phyloP scores from a whole-genome alignment of 2,329 filamentous ascomycete species.

The Colletotrichum limetticola region DNA sequence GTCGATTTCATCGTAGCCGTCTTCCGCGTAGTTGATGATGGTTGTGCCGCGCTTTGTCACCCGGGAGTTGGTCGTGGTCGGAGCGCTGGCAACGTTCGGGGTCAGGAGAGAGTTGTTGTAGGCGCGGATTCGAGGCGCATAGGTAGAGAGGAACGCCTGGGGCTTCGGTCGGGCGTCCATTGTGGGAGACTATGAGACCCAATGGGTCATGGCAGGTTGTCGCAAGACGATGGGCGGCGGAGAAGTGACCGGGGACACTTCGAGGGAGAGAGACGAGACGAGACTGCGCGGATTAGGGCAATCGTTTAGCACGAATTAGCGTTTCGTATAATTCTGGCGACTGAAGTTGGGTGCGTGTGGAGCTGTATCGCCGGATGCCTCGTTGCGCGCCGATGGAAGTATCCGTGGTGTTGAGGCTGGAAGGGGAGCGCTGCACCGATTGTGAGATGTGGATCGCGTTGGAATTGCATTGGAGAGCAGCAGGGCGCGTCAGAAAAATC shows the following conservation, averaged over 20 bases:
- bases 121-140: slow-evolving; percentile 87
- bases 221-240: slow-evolving; percentile 18
- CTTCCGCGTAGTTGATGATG: slow-evolving; percentile 97
- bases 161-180: slow-evolving; percentile 68
- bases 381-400: slow-evolving; percentile 14
- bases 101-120: slow-evolving; percentile 94
- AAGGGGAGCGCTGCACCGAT: slow-evolving; percentile 23
- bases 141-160: slow-evolving; percentile 90
- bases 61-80: slow-evolving; percentile 75
- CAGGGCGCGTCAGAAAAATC: slow-evolving; percentile 35
- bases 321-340: not conserved
- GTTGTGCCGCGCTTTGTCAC: slow-evolving; percentile 98
- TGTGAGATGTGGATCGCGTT: slow-evolving; percentile 34
- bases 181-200: slow-evolving; percentile 26
- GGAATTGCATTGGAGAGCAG: slow-evolving; percentile 29
- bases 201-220: slow-evolving; percentile 34
- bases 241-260: slow-evolving; percentile 9
- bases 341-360: not conserved
- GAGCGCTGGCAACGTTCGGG: slow-evolving; percentile 78
- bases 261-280: not conserved
- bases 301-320: slow-evolving; percentile 2
- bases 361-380: not conserved
- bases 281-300: not conserved
- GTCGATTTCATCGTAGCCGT: slow-evolving; percentile 85
- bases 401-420: slow-evolving; percentile 1